phyloP scores from a whole-genome alignment of 176 grass and related monocot genomes.

The Rhynchospora breviuscula region DNA sequence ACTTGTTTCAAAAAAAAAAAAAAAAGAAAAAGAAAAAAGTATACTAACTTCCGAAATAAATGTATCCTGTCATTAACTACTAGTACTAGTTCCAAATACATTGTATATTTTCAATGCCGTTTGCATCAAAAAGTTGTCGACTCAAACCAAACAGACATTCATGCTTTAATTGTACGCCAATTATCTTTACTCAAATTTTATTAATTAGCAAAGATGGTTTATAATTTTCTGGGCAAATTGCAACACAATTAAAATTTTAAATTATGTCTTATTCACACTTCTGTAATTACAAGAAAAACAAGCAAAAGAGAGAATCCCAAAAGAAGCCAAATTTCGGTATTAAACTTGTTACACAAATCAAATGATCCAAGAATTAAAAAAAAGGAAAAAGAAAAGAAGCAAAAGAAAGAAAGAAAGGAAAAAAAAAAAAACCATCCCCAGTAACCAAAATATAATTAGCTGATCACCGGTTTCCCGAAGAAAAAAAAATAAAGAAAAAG shows the following conservation, averaged over 20 bases:
- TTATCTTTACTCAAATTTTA: not conserved
- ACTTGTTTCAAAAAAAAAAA: not conserved
- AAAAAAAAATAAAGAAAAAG: not conserved
- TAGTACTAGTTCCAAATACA: too few relatives aligned
- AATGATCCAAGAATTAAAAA: conserved; percentile 20
- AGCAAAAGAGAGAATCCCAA: conserved; percentile 28
- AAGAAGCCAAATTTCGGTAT: conserved; percentile 14
- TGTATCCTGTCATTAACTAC: too few relatives aligned
- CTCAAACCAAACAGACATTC: not conserved
- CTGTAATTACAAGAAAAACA: conserved; percentile 23
- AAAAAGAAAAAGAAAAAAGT: too few relatives aligned
- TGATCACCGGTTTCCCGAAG: not conserved
- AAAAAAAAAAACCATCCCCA: conserved; percentile 31
- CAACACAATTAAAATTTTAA: conserved; percentile 5
- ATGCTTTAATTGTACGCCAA: not conserved
- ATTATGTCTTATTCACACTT: conserved; percentile 25
- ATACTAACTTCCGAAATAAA: too few relatives aligned
- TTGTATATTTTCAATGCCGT: not conserved
- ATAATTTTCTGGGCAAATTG: not conserved
- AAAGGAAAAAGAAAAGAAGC: conserved; percentile 9
- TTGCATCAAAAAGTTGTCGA: not conserved
- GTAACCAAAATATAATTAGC: not conserved
- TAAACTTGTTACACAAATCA: conserved; percentile 27
- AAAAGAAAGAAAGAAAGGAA: conserved; percentile 10
- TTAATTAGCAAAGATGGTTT: not conserved